Conservation (phyloP, 106 monocot species). For the Iris macrosiphon region DNA sequence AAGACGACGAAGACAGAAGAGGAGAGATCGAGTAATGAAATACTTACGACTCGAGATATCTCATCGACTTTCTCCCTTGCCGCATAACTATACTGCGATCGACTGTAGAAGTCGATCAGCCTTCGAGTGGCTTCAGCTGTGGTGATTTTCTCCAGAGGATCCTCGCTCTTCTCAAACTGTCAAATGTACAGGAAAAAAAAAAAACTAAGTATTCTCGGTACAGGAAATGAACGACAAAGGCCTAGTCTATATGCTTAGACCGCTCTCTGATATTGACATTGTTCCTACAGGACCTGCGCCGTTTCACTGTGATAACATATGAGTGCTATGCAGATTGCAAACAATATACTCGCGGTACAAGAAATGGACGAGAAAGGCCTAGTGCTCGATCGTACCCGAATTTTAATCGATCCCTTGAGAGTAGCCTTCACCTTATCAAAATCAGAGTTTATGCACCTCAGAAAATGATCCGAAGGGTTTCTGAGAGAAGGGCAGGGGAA, state of each 20-base stretch:
- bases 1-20: too few relatives aligned
- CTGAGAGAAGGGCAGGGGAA: conserved; percentile 82
- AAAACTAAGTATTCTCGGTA: too few relatives aligned
- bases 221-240: too few relatives aligned
- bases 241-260: too few relatives aligned
- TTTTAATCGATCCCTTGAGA: conserved; percentile 66
- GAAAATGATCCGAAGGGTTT: conserved; percentile 74
- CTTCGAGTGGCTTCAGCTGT: conserved; percentile 68
- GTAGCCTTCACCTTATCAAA: conserved; percentile 76
- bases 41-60: conserved; percentile 65
- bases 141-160: conserved; percentile 81
- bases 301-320: too few relatives aligned
- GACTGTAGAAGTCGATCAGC: conserved; percentile 39
- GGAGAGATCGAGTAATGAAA: too few relatives aligned
- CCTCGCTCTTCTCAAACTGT: conserved; percentile 76
- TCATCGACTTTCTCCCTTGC: conserved; percentile 63
- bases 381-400: conserved; percentile 35
- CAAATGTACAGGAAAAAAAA: too few relatives aligned
- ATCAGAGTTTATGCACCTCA: conserved; percentile 62
- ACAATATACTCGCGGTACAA: too few relatives aligned
- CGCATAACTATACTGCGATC: conserved; percentile 38
- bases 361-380: too few relatives aligned
- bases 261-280: too few relatives aligned
- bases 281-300: too few relatives aligned
- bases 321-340: too few relatives aligned